Evolutionary conservation across 257 asterid genomes (phyloP), one percentile per base, ranked within the genome.

Genomic region (Dorcoceras hygrometricum): DNA sequence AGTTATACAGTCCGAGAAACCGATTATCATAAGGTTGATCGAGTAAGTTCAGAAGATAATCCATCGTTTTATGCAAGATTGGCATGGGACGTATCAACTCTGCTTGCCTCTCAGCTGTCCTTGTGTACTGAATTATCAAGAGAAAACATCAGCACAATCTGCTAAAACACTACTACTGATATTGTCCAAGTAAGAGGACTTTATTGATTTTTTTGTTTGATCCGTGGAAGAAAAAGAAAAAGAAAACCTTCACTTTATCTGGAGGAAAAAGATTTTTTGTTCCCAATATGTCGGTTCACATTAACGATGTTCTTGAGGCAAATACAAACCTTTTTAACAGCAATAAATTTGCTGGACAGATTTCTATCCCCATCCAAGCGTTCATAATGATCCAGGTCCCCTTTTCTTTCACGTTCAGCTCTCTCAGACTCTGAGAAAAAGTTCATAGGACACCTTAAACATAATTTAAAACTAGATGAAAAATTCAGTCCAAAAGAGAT

Each of bases 81-180:
- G 96, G 92, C 95, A 94, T 82, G 24, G 99, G 96, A 29, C 99
- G 90, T 70, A 94, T 94, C 79, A 94, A 81, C 71, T 67, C 81
- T 53, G 99, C 95, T 80, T 94, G 96, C 84, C 99, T 88, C 87
- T 87, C 97, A 25, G 97, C 99, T 63, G 99, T 90, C 87, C 99
- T 86, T 69, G 74, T 94, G 83, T 94, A 94, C 99, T 94, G 92
- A 70, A 77, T 75, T 59, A 71, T 66, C 78, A 81, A 55, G 29
- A 57, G 65, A 71, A 50, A 72, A 57, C 53, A 67, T 71, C 67
- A 48, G 31, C 68, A 31, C 68, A 73, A 68, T 70, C 60, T 25
- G 69, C 23, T 56, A n/a, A n/a, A n/a, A n/a, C n/a, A 48, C 36
- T 58, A 50, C 14, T 28, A 23, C 29, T 59, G 25, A 19, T 27